A percentile compares a stretch with the other conserved stretches of the same genome.
phyloP scores from a whole-genome alignment of 208 protist species.

The Trypanosoma vivax region DNA sequence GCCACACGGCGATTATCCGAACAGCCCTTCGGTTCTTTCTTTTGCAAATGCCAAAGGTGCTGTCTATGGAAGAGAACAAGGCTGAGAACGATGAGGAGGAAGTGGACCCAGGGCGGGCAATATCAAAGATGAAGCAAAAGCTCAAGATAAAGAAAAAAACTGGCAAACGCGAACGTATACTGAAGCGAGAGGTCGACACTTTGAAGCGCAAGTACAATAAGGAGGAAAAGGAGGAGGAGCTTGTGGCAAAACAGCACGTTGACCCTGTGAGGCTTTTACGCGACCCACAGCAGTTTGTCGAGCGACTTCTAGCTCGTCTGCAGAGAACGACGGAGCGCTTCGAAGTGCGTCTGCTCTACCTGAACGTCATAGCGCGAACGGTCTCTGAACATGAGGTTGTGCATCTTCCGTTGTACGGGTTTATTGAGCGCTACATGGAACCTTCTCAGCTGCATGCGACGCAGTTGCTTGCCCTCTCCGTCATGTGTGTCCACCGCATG shows the following conservation, averaged over 20 bases:
- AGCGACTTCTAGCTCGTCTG: conserved; percentile 91
- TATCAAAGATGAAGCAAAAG: conserved; percentile 89
- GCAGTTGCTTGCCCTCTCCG: conserved; percentile 90
- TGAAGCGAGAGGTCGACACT: conserved; percentile 66
- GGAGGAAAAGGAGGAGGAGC: conserved; percentile 67
- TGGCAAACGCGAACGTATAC: conserved; percentile 71
- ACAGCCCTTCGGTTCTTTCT: conserved; percentile 96
- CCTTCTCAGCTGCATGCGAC: conserved; percentile 95
- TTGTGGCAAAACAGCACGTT: conserved; percentile 82
- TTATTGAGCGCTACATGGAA: conserved; percentile 94
- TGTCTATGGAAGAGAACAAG: conserved; percentile 54
- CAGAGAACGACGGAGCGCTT: conserved; percentile 92
- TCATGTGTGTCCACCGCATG: conserved; percentile 93
- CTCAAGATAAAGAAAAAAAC: conserved; percentile 92
- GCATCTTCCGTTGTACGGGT: conserved; percentile 95
- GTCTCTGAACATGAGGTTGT: conserved; percentile 94
- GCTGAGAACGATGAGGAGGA: conserved; percentile 59
- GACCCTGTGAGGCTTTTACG: conserved; percentile 94
- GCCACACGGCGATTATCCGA: conserved; percentile 87
- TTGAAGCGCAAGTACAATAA: conserved; percentile 84
- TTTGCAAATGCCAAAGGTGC: conserved; percentile 79
- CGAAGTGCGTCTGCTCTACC: conserved; percentile 92
- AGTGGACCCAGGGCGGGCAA: conserved; percentile 67
- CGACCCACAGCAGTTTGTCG: conserved; percentile 94
- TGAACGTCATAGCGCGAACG: conserved; percentile 95